Evolutionary conservation across 495 filamentous ascomycete genomes (phyloP), one percentile per base, ranked within the genome.

Genomic region (Coniosporium apollinis): DNA sequence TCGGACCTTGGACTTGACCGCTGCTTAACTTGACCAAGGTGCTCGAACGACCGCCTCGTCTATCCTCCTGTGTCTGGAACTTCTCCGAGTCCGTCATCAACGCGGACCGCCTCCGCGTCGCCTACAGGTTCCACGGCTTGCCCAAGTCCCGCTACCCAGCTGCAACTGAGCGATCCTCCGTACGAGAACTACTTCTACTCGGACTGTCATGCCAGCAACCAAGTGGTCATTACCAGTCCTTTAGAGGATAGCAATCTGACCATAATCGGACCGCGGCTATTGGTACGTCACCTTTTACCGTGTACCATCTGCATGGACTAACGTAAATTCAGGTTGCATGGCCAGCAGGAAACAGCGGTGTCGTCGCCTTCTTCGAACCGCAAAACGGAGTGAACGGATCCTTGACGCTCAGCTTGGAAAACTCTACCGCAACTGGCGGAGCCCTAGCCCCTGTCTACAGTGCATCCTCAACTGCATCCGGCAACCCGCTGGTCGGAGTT

Each of bases 171-270:
- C 26, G 50, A 52, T 31, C 59, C 54, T 7, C 72, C 72, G 1
- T 75, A 75, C 49, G 55, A 69, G 20, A 73, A 77, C 41, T 77
- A 72, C 51, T 74, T 77, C 54, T 66, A 70, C 39, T 57, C 54
- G 2, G 56, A 59, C 47, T 74, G 72, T 52, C 60, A 72, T 34
- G 56, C 61, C 17, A 58, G 59, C 19, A 60, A 56, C 19, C 72
- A 77, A 42, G 67, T 71, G 0, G 65, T 76, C 2, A 53, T 77
- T 10, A 75, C 72, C 4, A 68, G 54, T 39, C 70, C 72, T 3
- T 48, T 61, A 0, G 40, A 56, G n/a, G 52, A 62, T 22, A 72
- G 62, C 47, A 58, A 74, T 34, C 58, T 75, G 0, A 60, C 54
- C 3, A 43, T 66, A 26, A 72, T 73, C 36, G 48, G 59, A 1